phyloP scores from a whole-genome alignment of 2,329 filamentous ascomycete species.

The Aspergillus ibericus region DNA sequence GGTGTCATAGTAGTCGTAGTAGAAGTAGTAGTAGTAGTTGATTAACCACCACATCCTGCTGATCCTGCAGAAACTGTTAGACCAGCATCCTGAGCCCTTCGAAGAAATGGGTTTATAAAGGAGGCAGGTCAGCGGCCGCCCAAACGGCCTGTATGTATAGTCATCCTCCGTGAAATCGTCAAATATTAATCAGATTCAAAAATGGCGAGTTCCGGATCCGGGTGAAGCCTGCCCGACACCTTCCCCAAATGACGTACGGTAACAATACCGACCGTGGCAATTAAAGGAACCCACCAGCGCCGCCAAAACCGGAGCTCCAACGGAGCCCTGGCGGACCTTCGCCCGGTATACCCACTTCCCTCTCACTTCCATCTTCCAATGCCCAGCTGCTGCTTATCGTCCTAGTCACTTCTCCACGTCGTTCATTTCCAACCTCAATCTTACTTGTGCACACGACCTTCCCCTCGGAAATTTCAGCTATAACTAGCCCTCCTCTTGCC shows the following conservation, averaged over 20 bases:
- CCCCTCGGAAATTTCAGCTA: constrained; percentile 4
- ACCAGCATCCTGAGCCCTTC: background rate
- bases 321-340: background rate
- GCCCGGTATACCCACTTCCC: background rate
- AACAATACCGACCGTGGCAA: background rate
- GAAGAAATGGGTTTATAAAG: background rate
- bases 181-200: too few species aligned
- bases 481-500: constrained; percentile 3
- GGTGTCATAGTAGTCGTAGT: background rate
- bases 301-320: constrained; percentile 2
- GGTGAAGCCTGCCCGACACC: too few species aligned
- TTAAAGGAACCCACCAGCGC: background rate
- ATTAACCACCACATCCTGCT: background rate
- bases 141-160: background rate
- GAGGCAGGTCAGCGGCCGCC: background rate
- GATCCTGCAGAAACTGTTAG: background rate
- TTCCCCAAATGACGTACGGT: too few species aligned
- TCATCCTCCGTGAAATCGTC: background rate
- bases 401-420: constrained; percentile 4
- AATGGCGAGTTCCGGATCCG: too few species aligned
- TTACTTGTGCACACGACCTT: constrained; percentile 5
- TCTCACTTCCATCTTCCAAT: background rate
- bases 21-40: too few species aligned
- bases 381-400: background rate
- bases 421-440: background rate